These are phyloP conservation scores for Debaryomyces maramus DNA, from an alignment of 805 yeast species.

Conservation along the genomic window DNA sequence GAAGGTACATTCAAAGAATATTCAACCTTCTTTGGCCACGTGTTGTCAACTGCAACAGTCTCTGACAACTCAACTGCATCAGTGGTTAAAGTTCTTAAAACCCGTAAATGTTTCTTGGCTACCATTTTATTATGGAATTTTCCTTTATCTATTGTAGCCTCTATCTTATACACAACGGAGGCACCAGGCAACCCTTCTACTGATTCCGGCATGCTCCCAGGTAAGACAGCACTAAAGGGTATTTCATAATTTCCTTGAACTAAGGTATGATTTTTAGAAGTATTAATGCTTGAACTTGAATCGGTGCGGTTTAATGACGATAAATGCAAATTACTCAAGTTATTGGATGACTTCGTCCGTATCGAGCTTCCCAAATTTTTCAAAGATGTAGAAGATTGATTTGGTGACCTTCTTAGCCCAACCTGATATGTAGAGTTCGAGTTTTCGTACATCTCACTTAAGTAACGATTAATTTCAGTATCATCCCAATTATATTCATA, in stretches of 20 bases:
- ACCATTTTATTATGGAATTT: slow-evolving; percentile 65
- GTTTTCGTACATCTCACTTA: slow-evolving; percentile 31
- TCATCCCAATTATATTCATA: slow-evolving; percentile 82
- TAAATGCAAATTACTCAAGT: slow-evolving; percentile 13
- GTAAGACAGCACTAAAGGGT: slow-evolving; percentile 82
- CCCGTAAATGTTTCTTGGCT: slow-evolving; percentile 71
- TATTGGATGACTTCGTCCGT: slow-evolving; percentile 36
- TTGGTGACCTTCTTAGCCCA: slow-evolving; percentile 32
- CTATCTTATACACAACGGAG: slow-evolving; percentile 66
- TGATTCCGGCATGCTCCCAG: slow-evolving; percentile 83
- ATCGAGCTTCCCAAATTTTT: slow-evolving; percentile 32
- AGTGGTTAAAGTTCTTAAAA: slow-evolving; percentile 82
- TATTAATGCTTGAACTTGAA: slow-evolving; percentile 24
- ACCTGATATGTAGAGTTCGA: slow-evolving; percentile 20
- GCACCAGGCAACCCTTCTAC: slow-evolving; percentile 88
- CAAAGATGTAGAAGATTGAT: slow-evolving; percentile 46
- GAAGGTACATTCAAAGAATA: slow-evolving; percentile 84
- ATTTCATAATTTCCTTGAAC: slow-evolving; percentile 83
- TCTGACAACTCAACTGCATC: slow-evolving; percentile 87
- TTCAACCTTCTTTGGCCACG: slow-evolving; percentile 94
- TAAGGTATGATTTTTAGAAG: slow-evolving; percentile 37
- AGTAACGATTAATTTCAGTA: slow-evolving; percentile 50
- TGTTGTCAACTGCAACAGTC: slow-evolving; percentile 89
- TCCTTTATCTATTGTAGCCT: slow-evolving; percentile 81
- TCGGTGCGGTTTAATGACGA: slow-evolving; percentile 25